These are phyloP conservation scores for Penicillium sp. DNA, from an alignment of 2,329 filamentous ascomycete genomes.

Conservation along the genomic window DNA sequence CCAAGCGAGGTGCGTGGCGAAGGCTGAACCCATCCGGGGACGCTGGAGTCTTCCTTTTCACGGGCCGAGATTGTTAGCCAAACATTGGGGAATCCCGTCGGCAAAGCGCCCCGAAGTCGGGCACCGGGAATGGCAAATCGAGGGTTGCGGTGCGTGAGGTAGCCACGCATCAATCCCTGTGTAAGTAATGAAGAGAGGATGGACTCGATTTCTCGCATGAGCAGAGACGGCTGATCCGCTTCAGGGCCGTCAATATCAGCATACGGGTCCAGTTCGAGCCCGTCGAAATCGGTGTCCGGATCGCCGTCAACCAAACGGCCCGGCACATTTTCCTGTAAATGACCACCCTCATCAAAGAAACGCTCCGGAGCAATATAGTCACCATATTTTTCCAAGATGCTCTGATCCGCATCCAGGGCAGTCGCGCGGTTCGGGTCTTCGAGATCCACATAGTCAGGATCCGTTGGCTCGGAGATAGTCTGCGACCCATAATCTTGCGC, in stretches of 20 bases:
- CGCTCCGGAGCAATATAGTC: slow-evolving; percentile 37
- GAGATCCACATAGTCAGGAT: slow-evolving; percentile 34
- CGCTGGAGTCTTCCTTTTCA: slow-evolving; percentile 59
- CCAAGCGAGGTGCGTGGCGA: slow-evolving; percentile 18
- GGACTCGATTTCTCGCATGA: slow-evolving; percentile 66
- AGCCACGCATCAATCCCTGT: slow-evolving; percentile 79
- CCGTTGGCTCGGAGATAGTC: slow-evolving; percentile 29
- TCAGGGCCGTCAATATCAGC: slow-evolving; percentile 36
- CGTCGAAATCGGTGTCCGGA: slow-evolving; percentile 33
- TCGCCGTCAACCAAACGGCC: slow-evolving; percentile 28
- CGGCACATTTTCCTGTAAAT: slow-evolving; percentile 25
- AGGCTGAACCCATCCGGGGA: slow-evolving; percentile 71
- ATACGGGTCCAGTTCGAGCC: slow-evolving; percentile 59
- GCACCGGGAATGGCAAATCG: slow-evolving; percentile 82
- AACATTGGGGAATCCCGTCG: slow-evolving; percentile 65
- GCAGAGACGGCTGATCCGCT: slow-evolving; percentile 43
- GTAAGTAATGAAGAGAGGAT: slow-evolving; percentile 73
- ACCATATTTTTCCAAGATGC: slow-evolving; percentile 28
- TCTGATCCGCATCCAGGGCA: slow-evolving; percentile 6
- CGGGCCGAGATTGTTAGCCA: slow-evolving; percentile 66
- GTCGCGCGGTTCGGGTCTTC: slow-evolving; percentile 9
- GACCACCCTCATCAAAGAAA: slow-evolving; percentile 35
- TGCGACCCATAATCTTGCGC: slow-evolving; percentile 26
- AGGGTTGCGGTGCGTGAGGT: slow-evolving; percentile 71
- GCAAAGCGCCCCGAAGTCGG: slow-evolving; percentile 38